Percentiles rank a stretch among this genome's conserved stretches.
Conservation (phyloP, 2,329 filamentous ascomycete species). For the Fusarium heterosporum region DNA sequence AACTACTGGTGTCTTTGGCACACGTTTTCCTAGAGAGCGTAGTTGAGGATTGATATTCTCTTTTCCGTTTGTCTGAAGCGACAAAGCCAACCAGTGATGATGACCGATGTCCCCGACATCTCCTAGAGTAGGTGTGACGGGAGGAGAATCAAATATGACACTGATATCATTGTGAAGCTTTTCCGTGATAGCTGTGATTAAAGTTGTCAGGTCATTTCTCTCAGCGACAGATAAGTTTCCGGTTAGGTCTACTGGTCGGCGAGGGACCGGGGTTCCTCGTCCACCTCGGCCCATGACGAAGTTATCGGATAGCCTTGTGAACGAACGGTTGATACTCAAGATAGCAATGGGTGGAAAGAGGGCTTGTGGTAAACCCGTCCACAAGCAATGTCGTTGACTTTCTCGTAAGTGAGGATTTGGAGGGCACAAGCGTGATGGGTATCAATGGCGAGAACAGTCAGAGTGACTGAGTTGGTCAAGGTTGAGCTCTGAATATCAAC, state of each 20-base stretch:
- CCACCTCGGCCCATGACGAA: constrained; percentile 56
- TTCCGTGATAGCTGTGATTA: constrained; percentile 66
- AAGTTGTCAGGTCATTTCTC: constrained; percentile 63
- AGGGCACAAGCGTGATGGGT: constrained; percentile 1
- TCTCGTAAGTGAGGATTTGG: not conserved
- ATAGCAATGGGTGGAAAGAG: no score
- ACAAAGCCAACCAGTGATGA: constrained; percentile 53
- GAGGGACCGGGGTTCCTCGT: constrained; percentile 51
- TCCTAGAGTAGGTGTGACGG: constrained; percentile 48
- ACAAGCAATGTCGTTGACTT: not conserved
- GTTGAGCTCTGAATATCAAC: constrained; percentile 7
- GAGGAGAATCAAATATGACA: constrained; percentile 63
- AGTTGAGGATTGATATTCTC: constrained; percentile 29
- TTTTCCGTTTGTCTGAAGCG: constrained; percentile 48
- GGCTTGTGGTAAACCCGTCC: not conserved
- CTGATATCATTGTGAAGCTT: constrained; percentile 65
- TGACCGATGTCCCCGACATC: constrained; percentile 49
- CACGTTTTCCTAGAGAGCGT: constrained; percentile 15
- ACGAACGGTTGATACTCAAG: not conserved
- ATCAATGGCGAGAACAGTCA: not conserved
- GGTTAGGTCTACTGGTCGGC: constrained; percentile 64
- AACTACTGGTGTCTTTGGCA: constrained; percentile 10
- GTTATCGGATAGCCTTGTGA: not conserved
- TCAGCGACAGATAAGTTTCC: constrained; percentile 61
- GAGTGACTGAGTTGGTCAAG: constrained; percentile 4